Evolutionary conservation across 2,329 filamentous ascomycete genomes (phyloP).

Genomic region (Teratosphaeria nubilosa): DNA sequence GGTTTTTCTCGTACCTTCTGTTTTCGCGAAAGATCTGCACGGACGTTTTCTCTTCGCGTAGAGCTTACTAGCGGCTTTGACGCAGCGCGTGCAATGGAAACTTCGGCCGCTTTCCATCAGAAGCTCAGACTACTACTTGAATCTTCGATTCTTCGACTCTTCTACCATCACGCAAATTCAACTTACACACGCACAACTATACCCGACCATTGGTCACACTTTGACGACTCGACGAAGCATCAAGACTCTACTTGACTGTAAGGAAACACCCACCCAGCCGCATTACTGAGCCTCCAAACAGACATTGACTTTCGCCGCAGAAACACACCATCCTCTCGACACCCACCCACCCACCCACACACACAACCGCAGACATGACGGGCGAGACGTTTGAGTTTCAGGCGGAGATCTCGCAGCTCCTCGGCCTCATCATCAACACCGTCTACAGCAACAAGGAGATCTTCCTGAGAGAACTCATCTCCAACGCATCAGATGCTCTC

Average conservation of each 20-base stretch:
- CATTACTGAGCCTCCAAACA: not conserved
- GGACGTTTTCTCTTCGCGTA: not conserved
- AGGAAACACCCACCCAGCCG: not conserved
- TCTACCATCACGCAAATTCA: not conserved
- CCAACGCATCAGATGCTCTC: slow-evolving; percentile 96
- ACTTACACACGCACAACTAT: not conserved
- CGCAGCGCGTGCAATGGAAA: no score
- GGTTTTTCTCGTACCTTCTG: not conserved
- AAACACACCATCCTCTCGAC: not conserved
- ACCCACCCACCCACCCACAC: not conserved
- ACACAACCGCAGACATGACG: slow-evolving; percentile 54
- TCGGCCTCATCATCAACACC: slow-evolving; percentile 99
- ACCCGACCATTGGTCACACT: not conserved
- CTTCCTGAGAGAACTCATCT: slow-evolving; percentile 96
- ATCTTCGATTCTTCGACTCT: no score
- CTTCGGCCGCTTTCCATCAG: no score
- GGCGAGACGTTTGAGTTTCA: slow-evolving; percentile 98
- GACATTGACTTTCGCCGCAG: not conserved
- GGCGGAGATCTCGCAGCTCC: slow-evolving; percentile 99
- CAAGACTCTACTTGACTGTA: not conserved
- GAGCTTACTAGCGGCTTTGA: no score
- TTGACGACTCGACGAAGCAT: not conserved
- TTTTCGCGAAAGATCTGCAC: not conserved
- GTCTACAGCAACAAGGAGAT: slow-evolving; percentile 99
- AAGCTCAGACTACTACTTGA: no score